Evolutionary conservation across 1,139 yeast species (phyloP), one percentile per base, ranked within the genome.

Genomic region (Yamadazyma jaroonii): DNA sequence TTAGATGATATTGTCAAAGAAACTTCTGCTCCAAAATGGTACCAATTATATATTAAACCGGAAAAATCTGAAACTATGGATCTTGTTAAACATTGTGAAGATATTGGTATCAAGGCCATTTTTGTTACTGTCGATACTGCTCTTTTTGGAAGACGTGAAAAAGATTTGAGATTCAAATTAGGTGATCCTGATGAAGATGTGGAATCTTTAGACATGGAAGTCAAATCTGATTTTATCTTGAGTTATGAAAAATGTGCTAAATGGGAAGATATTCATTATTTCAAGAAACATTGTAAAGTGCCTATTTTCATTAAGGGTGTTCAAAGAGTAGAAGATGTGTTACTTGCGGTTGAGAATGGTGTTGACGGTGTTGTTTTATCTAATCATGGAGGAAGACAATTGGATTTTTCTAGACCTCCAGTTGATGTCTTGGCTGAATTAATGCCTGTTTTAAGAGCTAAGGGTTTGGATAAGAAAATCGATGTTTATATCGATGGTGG

Each of bases 311-410:
- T 78, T 39, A 76, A 77, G 47, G 81, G 82, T 8, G 61, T 76
- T 4, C 80, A 73, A 46, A 55, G 74, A 17, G 70, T 63, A 13
- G 79, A 76, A 42, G 82, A 77, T 48, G 75, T 72, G 6, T 54
- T 72, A 14, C 48, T 59, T 35, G 81, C 81, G 0, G 61, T 72
- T 3, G 68, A 70, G 37, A 56, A 67, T 42, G 66, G 68, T 3
- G 68, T 68, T 26, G 68, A 70, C 32, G 82, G 77, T 4, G 73
- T 74, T 13, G 67, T 76, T 7, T 57, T 76, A 24, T 75, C 81
- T 4, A 76, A 76, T 47, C 81, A 76, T 49, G 81, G 81, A 13
- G 81, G 81, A 11, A 59, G 81, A 40, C 79, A 76, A 40, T 54
- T 76, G 40, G 81, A 76, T 37, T 70, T 62, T 30, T 59, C 77